A percentile compares a stretch with the other conserved stretches of the same genome.
Evolutionary conservation across 106 monocot species (phyloP).

Genomic region (Allium cepa): DNA sequence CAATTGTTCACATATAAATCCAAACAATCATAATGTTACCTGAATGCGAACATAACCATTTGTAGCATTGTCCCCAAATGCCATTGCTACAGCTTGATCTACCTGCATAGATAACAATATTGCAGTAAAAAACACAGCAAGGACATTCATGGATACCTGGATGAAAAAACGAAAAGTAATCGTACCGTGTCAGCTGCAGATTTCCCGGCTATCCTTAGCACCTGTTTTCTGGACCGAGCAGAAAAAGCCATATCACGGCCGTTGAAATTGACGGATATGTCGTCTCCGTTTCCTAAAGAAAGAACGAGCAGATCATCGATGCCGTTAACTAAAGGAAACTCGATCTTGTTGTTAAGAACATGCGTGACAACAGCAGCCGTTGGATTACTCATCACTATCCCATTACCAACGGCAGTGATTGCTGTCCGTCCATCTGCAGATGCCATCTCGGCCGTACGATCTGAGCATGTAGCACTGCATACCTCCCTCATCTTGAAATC

Average conservation of each 20-base stretch:
- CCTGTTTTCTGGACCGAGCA: slow-evolving; percentile 13
- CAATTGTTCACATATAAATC: background rate
- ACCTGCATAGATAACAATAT: slow-evolving; percentile 12
- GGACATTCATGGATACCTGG: background rate
- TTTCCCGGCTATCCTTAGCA: slow-evolving; percentile 22
- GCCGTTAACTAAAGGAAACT: slow-evolving; percentile 51
- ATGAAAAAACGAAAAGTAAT: background rate
- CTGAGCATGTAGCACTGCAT: slow-evolving; percentile 67
- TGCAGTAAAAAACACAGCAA: background rate
- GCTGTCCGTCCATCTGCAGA: slow-evolving; percentile 26
- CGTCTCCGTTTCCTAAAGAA: slow-evolving; percentile 35
- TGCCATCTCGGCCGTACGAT: slow-evolving; percentile 1
- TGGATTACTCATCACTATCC: slow-evolving; percentile 49
- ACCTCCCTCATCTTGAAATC: slow-evolving; percentile 67
- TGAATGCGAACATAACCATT: slow-evolving; percentile 31
- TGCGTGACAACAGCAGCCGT: slow-evolving; percentile 59
- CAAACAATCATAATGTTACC: background rate
- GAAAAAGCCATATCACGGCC: background rate
- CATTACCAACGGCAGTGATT: slow-evolving; percentile 30
- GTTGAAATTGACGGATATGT: background rate
- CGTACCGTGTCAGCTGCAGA: slow-evolving; percentile 32
- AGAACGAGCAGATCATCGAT: slow-evolving; percentile 52
- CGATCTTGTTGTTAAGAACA: slow-evolving; percentile 65
- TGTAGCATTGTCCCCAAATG: slow-evolving; percentile 20
- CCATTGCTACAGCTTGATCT: slow-evolving; percentile 44